These are phyloP conservation scores for Diutina scorzettiae DNA, from an alignment of 1,139 yeast species.

Conservation along the genomic window DNA sequence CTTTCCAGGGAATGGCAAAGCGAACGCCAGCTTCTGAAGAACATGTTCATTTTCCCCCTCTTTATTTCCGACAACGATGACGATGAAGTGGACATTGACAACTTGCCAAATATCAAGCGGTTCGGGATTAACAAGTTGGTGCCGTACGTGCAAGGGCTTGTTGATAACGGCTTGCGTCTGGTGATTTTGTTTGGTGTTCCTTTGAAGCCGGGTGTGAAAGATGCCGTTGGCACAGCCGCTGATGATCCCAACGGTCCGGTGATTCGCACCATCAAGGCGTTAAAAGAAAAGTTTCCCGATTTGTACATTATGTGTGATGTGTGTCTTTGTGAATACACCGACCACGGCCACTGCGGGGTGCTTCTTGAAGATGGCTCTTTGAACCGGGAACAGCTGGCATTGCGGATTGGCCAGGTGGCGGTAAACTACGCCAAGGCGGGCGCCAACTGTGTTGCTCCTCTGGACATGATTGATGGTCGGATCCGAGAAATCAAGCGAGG, in stretches of 20 bases:
- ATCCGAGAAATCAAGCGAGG: conserved; percentile 81
- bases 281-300: conserved; percentile 21
- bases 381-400: conserved; percentile 62
- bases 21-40: conserved; percentile 70
- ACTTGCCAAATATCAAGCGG: conserved; percentile 81
- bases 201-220: conserved; percentile 61
- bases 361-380: conserved; percentile 77
- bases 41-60: conserved; percentile 87
- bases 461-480: conserved; percentile 97
- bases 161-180: conserved; percentile 70
- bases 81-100: conserved; percentile 60
- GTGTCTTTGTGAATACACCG: conserved; percentile 91
- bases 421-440: conserved; percentile 94
- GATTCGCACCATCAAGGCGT: conserved; percentile 44
- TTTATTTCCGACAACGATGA: conserved; percentile 76
- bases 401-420: conserved; percentile 87
- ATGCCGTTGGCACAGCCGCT: conserved; percentile 75
- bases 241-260: conserved; percentile 98
- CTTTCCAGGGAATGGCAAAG: conserved; percentile 85
- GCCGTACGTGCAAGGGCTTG: conserved; percentile 58
- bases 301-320: conserved; percentile 88
- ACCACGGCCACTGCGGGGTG: conserved; percentile 95
- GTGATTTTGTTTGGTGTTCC: conserved; percentile 93
- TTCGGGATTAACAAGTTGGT: conserved; percentile 73
- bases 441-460: conserved; percentile 91